These are phyloP conservation scores for Nothopassalora personata DNA, from an alignment of 2,329 filamentous ascomycete genomes.

Conservation along the genomic window DNA sequence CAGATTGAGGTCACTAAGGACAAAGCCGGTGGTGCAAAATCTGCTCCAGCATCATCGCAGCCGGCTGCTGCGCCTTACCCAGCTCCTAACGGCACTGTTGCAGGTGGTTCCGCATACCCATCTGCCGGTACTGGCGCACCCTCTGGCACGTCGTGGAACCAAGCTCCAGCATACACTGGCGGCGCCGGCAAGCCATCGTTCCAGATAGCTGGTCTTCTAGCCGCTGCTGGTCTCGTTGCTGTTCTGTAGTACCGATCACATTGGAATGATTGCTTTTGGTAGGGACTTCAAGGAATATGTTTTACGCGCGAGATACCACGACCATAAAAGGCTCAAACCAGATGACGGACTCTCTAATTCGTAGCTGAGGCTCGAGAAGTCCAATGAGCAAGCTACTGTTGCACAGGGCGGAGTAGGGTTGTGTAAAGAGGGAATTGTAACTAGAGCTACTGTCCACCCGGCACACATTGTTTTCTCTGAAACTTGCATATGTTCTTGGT, in stretches of 20 bases:
- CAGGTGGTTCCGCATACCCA: not conserved
- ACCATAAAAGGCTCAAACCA: constrained; percentile 12
- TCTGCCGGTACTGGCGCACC: not conserved
- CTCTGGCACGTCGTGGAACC: not conserved
- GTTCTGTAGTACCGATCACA: constrained; percentile 3
- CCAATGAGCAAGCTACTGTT: not conserved
- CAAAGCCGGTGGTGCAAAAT: constrained; percentile 24
- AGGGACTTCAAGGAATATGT: not conserved
- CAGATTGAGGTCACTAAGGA: constrained; percentile 23
- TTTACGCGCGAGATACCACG: not conserved
- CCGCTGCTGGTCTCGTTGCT: constrained; percentile 5
- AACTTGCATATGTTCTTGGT: not conserved
- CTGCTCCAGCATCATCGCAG: not conserved
- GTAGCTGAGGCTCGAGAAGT: not conserved
- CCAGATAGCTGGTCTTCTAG: constrained; percentile 5
- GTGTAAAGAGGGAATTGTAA: too few relatives aligned
- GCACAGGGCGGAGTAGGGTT: too few relatives aligned
- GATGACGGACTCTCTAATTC: not conserved
- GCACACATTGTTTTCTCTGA: not conserved
- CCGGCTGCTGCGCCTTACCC: not conserved
- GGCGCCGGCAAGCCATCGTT: constrained; percentile 5
- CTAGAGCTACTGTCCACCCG: not conserved
- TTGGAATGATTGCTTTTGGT: not conserved
- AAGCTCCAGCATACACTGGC: constrained; percentile 4
- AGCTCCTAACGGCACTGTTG: constrained; percentile 1